Evolutionary conservation across 1,284 basidiomycete genomes (phyloP).

Genomic region (Blastosporella zonata): DNA sequence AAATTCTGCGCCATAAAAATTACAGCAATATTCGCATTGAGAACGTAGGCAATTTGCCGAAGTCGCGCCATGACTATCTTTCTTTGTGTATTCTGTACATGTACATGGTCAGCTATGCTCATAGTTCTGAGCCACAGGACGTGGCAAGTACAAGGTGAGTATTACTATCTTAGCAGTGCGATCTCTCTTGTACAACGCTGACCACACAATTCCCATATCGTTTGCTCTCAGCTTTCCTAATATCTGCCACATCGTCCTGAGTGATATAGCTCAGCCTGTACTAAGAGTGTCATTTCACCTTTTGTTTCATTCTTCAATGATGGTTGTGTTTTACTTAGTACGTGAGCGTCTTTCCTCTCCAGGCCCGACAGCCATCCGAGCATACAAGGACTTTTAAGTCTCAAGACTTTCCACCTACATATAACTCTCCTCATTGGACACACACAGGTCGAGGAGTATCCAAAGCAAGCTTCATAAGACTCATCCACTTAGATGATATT

Average conservation of each 20-base stretch:
- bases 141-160: neutral
- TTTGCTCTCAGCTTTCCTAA: neutral
- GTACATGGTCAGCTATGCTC: neutral
- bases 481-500: slow-evolving; percentile 1
- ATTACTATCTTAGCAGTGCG: neutral
- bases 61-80: neutral
- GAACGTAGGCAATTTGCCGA: neutral
- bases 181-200: neutral
- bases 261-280: neutral
- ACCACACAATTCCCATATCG: neutral
- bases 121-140: neutral
- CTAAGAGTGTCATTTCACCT: neutral
- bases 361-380: neutral
- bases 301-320: neutral
- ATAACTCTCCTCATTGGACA: neutral
- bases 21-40: neutral
- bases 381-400: neutral
- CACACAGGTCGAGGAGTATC: neutral
- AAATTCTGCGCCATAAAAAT: neutral
- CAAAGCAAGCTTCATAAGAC: neutral
- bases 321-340: slow-evolving; percentile 1
- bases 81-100: neutral
- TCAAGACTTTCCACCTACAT: neutral
- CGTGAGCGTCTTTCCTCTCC: neutral
- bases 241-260: neutral